These are phyloP conservation scores for Xylaria sp. DNA, from an alignment of 2,329 filamentous ascomycete species.

Conservation along the genomic window DNA sequence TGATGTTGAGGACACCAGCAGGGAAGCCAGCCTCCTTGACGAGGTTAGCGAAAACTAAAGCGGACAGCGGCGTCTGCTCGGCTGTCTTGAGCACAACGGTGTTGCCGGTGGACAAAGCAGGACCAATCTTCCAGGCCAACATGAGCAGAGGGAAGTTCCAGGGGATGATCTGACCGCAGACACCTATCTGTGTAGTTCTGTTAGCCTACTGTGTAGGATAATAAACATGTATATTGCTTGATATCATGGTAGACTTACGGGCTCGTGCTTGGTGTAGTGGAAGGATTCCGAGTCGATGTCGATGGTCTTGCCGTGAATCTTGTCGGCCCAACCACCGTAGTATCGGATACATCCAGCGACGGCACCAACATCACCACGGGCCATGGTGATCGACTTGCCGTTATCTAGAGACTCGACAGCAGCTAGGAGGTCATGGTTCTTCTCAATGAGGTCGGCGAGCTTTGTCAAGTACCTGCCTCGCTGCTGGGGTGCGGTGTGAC, in stretches of 20 bases:
- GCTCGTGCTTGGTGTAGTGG: conserved; percentile 82
- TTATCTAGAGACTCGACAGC: conserved; percentile 88
- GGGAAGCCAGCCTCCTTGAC: conserved; percentile 81
- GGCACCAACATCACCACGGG: conserved; percentile 74
- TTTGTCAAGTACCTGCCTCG: conserved; percentile 74
- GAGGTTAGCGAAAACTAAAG: conserved; percentile 66
- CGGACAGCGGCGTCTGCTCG: conserved; percentile 77
- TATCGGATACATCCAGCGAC: conserved; percentile 78
- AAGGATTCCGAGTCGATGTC: conserved; percentile 80
- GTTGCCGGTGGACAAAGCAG: conserved; percentile 75
- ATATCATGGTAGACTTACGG: conserved; percentile 51
- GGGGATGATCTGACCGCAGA: conserved; percentile 84
- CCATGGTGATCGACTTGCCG: conserved; percentile 79
- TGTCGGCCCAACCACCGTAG: conserved; percentile 91
- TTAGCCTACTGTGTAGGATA: conserved; percentile 3
- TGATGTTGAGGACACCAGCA: conserved; percentile 76
- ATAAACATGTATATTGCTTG: neutral
- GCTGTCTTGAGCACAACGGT: conserved; percentile 75
- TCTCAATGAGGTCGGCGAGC: conserved; percentile 80
- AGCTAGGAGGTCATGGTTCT: conserved; percentile 77
- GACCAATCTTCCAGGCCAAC: conserved; percentile 82
- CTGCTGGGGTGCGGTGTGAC: conserved; percentile 68
- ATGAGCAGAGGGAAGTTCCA: conserved; percentile 89
- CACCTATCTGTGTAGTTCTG: conserved; percentile 36
- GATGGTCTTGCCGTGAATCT: conserved; percentile 86